Base-by-base conservation (phyloP, 1,284 basidiomycete genomes). In the Tylopilus sp. region DNA sequence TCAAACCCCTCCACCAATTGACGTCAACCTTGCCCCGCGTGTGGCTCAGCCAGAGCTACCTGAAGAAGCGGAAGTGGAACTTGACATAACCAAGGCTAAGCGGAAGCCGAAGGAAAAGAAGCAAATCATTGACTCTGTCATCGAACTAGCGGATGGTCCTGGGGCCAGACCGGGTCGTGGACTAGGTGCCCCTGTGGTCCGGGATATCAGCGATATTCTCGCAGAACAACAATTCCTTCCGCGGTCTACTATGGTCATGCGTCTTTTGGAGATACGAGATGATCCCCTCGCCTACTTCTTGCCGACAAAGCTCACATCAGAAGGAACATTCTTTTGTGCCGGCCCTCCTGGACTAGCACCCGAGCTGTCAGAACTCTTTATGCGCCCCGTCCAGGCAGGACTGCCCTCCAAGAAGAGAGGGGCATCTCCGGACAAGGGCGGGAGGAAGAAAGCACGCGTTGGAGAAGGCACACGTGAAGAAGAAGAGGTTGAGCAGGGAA, bases 211-310 rank as follows among this genome's bases (percentile, higher is more conserved):
- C 44, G 78, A 77, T 46, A 94, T 95, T 54, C 71, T 91, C 37
- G 82, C 83, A 3, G 80, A 86, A 53, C 86, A 92, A 53, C 82
- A 83, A 44, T 94, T 86, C 65, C 82, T 97, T 41, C 91, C 92
- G 6, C 81, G 86, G 26, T 92, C 92, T 11, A 74, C 87, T 2
- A 77, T 88, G 44, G 81, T 92, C 45, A 84, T 92, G 77, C 84
- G 86, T 19, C 75, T 96, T 9, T 76, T 89, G 44, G 84, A 89
- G 61, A 92, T 96, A 58, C 82, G 89, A 31, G 82, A 86, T 21
- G 91, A 97, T 60, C 93, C 93, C 13, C 71, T 89, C 2, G 74
- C 84, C 3, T 85, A 94, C 64, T 95, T 96, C 71, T 70, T 95
- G 42, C 92, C 93, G 1, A 89, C 83, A 1, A 86, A 80, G 61